These are phyloP conservation scores for Santalum album DNA, from an alignment of 164 flowering plant species.

Conservation along the genomic window DNA sequence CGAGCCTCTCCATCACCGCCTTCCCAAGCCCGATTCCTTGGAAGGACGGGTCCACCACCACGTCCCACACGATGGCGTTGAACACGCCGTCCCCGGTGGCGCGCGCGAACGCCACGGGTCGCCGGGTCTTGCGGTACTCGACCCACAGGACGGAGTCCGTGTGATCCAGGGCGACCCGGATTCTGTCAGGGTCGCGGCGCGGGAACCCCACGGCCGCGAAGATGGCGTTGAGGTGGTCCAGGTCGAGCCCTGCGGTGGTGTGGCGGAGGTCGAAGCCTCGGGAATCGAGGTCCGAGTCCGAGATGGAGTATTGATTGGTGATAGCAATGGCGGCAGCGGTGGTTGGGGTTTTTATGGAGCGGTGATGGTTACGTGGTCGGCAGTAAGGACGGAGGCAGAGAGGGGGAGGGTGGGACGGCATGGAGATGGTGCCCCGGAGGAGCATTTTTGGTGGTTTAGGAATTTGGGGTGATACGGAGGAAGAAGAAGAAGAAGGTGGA, in stretches of 20 bases:
- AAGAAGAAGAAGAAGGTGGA: not conserved
- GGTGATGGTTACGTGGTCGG: too few species aligned
- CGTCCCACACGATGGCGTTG: conserved; percentile 96
- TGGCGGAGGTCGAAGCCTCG: conserved; percentile 76
- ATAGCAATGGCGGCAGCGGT: conserved; percentile 4
- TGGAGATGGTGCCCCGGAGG: too few species aligned
- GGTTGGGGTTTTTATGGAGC: conserved; percentile 2
- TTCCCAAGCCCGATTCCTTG: conserved; percentile 94
- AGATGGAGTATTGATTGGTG: conserved; percentile 30
- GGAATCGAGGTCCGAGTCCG: conserved; percentile 56
- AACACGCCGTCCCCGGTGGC: conserved; percentile 97
- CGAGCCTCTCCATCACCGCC: conserved; percentile 83
- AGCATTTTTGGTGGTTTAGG: too few species aligned
- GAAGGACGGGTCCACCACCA: conserved; percentile 90
- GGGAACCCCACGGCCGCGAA: conserved; percentile 92
- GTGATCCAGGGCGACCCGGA: conserved; percentile 61
- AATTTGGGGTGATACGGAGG: too few species aligned
- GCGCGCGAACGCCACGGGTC: conserved; percentile 86
- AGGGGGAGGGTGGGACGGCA: too few species aligned
- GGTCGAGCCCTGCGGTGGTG: conserved; percentile 42
- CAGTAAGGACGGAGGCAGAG: too few species aligned
- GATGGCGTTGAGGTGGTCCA: conserved; percentile 74
- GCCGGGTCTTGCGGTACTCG: conserved; percentile 44
- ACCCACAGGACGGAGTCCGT: conserved; percentile 77
- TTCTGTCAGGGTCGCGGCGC: conserved; percentile 63